A percentile compares a stretch with the other conserved stretches of the same genome.
Conservation (phyloP, 108 stramenopile species). For the Skeletonema marinoi region DNA sequence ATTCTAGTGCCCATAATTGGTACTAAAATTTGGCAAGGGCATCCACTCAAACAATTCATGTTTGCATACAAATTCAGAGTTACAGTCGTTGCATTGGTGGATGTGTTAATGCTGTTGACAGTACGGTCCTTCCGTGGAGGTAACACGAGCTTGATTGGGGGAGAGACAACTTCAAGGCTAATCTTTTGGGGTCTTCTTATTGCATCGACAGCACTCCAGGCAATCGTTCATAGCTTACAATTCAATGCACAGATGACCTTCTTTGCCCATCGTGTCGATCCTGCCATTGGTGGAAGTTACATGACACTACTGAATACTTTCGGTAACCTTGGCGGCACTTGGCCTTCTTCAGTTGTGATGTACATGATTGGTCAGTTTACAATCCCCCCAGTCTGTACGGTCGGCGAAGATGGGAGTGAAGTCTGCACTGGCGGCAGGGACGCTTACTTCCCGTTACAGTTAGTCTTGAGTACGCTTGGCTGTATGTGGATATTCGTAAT, state of each 20-base stretch:
- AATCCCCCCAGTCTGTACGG: conserved; percentile 44
- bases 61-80: conserved; percentile 83
- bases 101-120: conserved; percentile 73
- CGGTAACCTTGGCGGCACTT: conserved; percentile 94
- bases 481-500: conserved; percentile 72
- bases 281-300: conserved; percentile 98
- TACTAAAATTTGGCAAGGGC: conserved; percentile 74
- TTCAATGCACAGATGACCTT: conserved; percentile 99
- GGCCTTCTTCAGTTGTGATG: conserved; percentile 89
- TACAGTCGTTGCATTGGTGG: conserved; percentile 75
- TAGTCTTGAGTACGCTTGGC: conserved; percentile 67
- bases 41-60: conserved; percentile 84
- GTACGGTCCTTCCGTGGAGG: conserved; percentile 44
- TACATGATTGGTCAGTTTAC: conserved; percentile 69
- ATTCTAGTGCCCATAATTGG: conserved; percentile 82
- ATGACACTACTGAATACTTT: conserved; percentile 99
- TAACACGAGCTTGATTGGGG: conserved; percentile 18
- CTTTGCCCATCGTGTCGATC: conserved; percentile 95
- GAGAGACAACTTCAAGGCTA: conserved; percentile 26
- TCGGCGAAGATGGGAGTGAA: conserved; percentile 28
- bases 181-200: conserved; percentile 78
- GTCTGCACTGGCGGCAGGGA: conserved; percentile 71
- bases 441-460: conserved; percentile 77
- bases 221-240: conserved; percentile 87
- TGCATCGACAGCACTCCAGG: conserved; percentile 86